A percentile compares a stretch with the other conserved stretches of the same genome.
phyloP scores from a whole-genome alignment of 2,329 filamentous ascomycete genomes.

The Hortaea werneckii region DNA sequence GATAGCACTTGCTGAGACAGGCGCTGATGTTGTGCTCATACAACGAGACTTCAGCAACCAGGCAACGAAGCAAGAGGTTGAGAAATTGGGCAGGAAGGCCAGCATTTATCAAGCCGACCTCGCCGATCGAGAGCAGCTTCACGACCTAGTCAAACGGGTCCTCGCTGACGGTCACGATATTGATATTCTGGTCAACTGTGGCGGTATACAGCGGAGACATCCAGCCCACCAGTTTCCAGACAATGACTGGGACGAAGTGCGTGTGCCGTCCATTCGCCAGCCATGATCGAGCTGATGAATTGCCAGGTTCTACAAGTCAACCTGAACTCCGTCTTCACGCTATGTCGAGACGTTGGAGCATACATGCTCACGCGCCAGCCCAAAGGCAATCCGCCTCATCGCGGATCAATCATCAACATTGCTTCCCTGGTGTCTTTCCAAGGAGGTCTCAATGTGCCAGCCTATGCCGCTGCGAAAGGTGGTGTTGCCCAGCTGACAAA shows the following conservation, averaged over 20 bases:
- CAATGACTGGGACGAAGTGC: slow-evolving; percentile 57
- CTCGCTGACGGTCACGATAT: slow-evolving; percentile 53
- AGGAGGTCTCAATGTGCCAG: slow-evolving; percentile 76
- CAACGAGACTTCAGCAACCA: slow-evolving; percentile 27
- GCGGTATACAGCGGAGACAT: slow-evolving; percentile 74
- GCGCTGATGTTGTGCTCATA: slow-evolving; percentile 37
- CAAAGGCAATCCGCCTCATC: slow-evolving; percentile 39
- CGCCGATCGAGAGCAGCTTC: slow-evolving; percentile 47
- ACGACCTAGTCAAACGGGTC: slow-evolving; percentile 48
- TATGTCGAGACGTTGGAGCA: slow-evolving; percentile 69
- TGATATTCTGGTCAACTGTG: slow-evolving; percentile 75
- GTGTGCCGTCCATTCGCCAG: background rate
- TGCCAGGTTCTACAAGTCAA: slow-evolving; percentile 70
- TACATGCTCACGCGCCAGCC: slow-evolving; percentile 57
- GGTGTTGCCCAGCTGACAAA: slow-evolving; percentile 78
- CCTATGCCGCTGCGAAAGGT: slow-evolving; percentile 77
- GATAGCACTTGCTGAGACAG: slow-evolving; percentile 36
- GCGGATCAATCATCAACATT: slow-evolving; percentile 72
- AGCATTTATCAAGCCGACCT: slow-evolving; percentile 63
- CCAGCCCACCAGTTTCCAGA: slow-evolving; percentile 66
- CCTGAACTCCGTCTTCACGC: slow-evolving; percentile 67
- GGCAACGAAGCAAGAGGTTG: slow-evolving; percentile 51
- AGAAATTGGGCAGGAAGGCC: slow-evolving; percentile 55
- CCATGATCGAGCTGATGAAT: background rate
- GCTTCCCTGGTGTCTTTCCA: slow-evolving; percentile 74